Percentiles rank a stretch among this genome's conserved stretches.
Conservation (phyloP, 148 eudicot species). For the Diospyros kaki region DNA sequence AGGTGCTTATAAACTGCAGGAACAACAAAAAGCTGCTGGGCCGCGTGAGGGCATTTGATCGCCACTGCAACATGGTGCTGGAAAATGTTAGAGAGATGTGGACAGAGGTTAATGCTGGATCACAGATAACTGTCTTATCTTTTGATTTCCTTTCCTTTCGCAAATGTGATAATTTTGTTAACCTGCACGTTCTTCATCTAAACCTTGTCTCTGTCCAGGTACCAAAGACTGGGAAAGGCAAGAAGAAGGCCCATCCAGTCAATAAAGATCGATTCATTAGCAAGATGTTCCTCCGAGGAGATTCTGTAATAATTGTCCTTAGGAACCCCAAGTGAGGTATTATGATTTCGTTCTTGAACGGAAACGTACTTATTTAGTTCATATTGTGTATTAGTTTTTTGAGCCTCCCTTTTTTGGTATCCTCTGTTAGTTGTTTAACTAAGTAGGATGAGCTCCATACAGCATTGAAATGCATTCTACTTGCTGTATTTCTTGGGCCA, state of each 20-base stretch:
- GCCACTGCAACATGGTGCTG: constrained; percentile 79
- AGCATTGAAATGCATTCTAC: too few species aligned
- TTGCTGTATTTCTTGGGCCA: too few species aligned
- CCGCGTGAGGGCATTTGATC: constrained; percentile 71
- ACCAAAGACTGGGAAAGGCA: constrained; percentile 91
- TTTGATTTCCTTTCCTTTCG: not conserved
- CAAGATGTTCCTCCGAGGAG: constrained; percentile 93
- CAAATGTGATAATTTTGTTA: not conserved
- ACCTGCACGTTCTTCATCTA: not conserved
- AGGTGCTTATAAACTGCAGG: constrained; percentile 93
- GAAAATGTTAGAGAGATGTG: constrained; percentile 87
- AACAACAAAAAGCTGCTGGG: constrained; percentile 84
- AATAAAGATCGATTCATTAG: constrained; percentile 86
- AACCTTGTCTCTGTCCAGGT: constrained; percentile 32
- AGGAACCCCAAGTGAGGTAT: constrained; percentile 70
- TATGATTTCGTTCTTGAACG: not conserved
- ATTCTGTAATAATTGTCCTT: constrained; percentile 83
- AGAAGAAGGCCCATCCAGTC: constrained; percentile 83
- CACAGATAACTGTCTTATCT: not conserved
- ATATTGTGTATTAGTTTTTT: not conserved
- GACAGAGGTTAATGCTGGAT: constrained; percentile 58
- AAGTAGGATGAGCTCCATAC: too few species aligned
- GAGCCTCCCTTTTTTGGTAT: not conserved
- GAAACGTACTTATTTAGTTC: not conserved
- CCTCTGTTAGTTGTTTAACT: not conserved